Conservation (phyloP, 225 moss, liverwort and hornwort genomes). For the Pleurozium schreberi region DNA sequence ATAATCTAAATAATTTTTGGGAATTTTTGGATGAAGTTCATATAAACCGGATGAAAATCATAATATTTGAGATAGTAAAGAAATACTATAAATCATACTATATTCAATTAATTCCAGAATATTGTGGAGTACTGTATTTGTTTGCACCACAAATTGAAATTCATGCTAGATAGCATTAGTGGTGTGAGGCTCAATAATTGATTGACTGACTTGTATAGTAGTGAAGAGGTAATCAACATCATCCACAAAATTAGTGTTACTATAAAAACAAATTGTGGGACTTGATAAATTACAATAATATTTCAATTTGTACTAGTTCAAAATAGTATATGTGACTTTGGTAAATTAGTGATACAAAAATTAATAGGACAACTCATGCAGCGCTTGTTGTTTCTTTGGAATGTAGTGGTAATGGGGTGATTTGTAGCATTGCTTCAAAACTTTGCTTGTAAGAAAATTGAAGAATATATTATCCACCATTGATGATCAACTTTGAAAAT, state of each 20-base stretch:
- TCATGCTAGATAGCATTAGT: accelerated
- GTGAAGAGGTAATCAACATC: background rate
- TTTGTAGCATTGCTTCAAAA: background rate
- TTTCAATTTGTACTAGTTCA: background rate
- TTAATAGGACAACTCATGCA: background rate
- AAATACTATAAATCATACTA: background rate
- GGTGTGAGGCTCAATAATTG: background rate
- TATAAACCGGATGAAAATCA: background rate
- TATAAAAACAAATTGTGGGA: background rate
- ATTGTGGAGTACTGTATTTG: background rate
- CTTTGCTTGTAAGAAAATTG: accelerated
- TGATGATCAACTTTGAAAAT: background rate
- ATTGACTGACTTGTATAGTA: too few species aligned
- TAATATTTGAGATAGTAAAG: too few species aligned
- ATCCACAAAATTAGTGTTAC: background rate
- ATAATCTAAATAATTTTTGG: too few species aligned
- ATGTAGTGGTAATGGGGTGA: too few species aligned
- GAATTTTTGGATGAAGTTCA: background rate
- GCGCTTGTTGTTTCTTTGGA: too few species aligned
- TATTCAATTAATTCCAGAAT: too few species aligned
- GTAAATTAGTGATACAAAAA: background rate
- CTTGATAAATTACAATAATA: accelerated
- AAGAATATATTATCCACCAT: background rate
- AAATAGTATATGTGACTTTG: background rate
- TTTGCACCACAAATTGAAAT: background rate